A percentile compares a stretch with the other conserved stretches of the same genome.
These are phyloP conservation scores for Tritrichomonas foetus DNA, from an alignment of 208 protist genomes.

Conservation along the genomic window DNA sequence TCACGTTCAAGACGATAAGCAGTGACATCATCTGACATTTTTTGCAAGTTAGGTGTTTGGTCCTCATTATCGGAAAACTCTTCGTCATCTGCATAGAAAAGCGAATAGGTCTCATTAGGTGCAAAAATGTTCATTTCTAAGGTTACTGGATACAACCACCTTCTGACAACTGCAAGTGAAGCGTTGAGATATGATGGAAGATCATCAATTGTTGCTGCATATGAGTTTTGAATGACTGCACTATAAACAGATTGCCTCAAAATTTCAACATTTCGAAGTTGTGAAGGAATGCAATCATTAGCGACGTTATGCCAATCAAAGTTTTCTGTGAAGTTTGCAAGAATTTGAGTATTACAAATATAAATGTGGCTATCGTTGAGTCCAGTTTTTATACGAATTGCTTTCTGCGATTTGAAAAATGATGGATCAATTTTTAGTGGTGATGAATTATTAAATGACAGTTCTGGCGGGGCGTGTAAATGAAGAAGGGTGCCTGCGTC, in stretches of 20 bases:
- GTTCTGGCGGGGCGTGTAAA: not conserved
- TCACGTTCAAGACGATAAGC: not conserved
- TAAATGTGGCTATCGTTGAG: not conserved
- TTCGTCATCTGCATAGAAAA: not conserved
- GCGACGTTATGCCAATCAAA: not conserved
- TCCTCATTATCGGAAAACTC: not conserved
- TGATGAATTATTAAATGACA: not conserved
- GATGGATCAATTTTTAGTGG: not conserved
- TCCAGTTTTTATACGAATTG: not conserved
- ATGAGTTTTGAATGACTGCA: not conserved
- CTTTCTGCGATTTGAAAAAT: not conserved
- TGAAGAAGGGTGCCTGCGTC: not conserved
- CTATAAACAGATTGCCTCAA: not conserved
- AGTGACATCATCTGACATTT: not conserved
- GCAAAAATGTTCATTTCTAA: conserved; percentile 27
- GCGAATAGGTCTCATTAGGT: not conserved
- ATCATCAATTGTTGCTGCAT: not conserved
- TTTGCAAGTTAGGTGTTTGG: not conserved
- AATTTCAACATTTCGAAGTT: not conserved
- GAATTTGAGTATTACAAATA: not conserved
- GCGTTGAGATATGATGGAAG: not conserved
- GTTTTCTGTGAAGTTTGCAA: not conserved
- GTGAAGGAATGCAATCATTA: not conserved
- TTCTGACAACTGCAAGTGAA: not conserved
- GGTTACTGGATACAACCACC: conserved; percentile 21